Evolutionary conservation across 1,284 basidiomycete species (phyloP).

Genomic region (Athelia psychrophila): DNA sequence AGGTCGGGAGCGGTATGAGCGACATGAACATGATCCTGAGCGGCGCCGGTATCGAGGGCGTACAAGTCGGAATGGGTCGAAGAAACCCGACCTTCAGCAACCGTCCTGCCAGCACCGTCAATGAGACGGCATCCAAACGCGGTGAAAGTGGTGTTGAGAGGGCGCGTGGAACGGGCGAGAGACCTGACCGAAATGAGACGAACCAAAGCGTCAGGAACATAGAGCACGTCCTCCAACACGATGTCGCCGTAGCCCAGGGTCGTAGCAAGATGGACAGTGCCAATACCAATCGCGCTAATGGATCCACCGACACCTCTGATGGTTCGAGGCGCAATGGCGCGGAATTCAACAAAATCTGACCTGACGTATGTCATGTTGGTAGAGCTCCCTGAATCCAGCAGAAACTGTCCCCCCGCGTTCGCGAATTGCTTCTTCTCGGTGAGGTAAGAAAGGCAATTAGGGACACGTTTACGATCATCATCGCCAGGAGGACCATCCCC

Average conservation of each 20-base stretch:
- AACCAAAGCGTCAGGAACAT: constrained; percentile 20
- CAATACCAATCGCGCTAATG: constrained; percentile 26
- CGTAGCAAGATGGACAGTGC: constrained; percentile 22
- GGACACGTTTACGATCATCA: too few relatives aligned
- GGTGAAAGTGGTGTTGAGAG: not conserved
- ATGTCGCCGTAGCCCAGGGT: constrained; percentile 13
- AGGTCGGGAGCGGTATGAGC: constrained; percentile 11
- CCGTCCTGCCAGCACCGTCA: not conserved
- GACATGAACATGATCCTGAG: not conserved
- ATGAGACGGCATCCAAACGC: not conserved
- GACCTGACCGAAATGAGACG: constrained; percentile 21
- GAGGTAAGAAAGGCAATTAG: too few relatives aligned
- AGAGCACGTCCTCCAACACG: constrained; percentile 17
- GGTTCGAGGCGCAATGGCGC: constrained; percentile 17
- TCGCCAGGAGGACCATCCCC: too few relatives aligned
- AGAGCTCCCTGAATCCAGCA: constrained; percentile 27
- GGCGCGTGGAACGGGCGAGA: constrained; percentile 1
- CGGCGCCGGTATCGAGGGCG: not conserved
- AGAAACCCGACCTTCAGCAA: not conserved
- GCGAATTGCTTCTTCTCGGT: too few relatives aligned
- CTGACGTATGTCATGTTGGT: constrained; percentile 23
- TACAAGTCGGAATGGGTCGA: not conserved
- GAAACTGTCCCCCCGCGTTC: too few relatives aligned
- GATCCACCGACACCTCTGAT: constrained; percentile 30
- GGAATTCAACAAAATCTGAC: constrained; percentile 24